A percentile compares a stretch with the other conserved stretches of the same genome.
These are phyloP conservation scores for Corymbia maculata DNA, from an alignment of 345 rosid genomes.

Conservation along the genomic window DNA sequence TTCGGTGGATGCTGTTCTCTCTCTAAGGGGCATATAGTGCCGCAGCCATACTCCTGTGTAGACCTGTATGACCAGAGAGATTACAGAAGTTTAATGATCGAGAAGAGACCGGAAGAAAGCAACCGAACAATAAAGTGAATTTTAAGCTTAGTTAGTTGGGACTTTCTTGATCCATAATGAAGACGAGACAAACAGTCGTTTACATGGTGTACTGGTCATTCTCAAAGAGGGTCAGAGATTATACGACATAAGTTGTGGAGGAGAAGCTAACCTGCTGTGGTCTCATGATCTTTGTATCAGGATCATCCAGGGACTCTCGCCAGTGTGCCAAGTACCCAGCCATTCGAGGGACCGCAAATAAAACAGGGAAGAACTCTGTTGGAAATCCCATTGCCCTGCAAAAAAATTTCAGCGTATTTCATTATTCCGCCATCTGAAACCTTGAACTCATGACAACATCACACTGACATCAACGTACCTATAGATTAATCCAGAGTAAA, in stretches of 20 bases:
- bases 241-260: neutral
- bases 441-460: neutral
- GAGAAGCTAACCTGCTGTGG: slow-evolving; percentile 73
- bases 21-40: slow-evolving; percentile 61
- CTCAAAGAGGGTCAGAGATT: neutral
- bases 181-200: neutral
- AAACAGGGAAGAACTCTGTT: slow-evolving; percentile 85
- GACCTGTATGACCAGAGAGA: slow-evolving; percentile 36
- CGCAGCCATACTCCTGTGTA: slow-evolving; percentile 87
- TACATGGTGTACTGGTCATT: neutral
- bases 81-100: neutral
- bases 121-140: neutral
- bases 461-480: slow-evolving; percentile 29
- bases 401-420: neutral
- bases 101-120: neutral
- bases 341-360: slow-evolving; percentile 96
- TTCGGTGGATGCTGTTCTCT: slow-evolving; percentile 31
- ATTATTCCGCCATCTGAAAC: neutral
- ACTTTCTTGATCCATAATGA: neutral
- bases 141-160: neutral
- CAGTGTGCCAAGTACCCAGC: slow-evolving; percentile 96
- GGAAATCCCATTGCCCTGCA: slow-evolving; percentile 98
- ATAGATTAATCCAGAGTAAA: slow-evolving; percentile 92
- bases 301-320: slow-evolving; percentile 94
- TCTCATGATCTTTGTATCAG: slow-evolving; percentile 97